Percentiles rank a stretch among this genome's conserved stretches.
Evolutionary conservation across 2,329 filamentous ascomycete genomes (phyloP).

Genomic region (Lasiodiplodia sp.): DNA sequence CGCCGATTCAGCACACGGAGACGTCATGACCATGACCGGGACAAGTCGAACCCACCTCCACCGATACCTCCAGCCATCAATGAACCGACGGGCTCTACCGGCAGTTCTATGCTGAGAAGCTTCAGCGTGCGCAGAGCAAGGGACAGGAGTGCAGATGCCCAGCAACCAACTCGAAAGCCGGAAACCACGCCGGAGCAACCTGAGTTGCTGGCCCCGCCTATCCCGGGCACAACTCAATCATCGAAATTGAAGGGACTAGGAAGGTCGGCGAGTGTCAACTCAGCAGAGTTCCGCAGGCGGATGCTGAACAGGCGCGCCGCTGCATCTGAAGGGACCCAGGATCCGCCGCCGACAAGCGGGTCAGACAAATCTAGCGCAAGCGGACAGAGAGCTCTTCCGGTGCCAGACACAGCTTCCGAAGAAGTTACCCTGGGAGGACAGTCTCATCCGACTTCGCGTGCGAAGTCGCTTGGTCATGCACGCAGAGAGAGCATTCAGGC

Average conservation of each 20-base stretch:
- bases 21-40: slow-evolving; percentile 66
- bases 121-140: slow-evolving; percentile 79
- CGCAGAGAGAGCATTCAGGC: slow-evolving; percentile 92
- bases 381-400: slow-evolving; percentile 55
- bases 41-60: slow-evolving; percentile 66
- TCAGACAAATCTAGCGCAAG: slow-evolving; percentile 74
- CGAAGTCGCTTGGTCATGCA: slow-evolving; percentile 89
- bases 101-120: slow-evolving; percentile 73
- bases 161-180: slow-evolving; percentile 55
- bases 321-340: slow-evolving; percentile 44
- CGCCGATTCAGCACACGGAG: slow-evolving; percentile 90
- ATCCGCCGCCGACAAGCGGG: slow-evolving; percentile 74
- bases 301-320: slow-evolving; percentile 62
- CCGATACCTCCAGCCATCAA: slow-evolving; percentile 82
- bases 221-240: slow-evolving; percentile 65
- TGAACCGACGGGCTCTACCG: slow-evolving; percentile 70
- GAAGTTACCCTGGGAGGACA: slow-evolving; percentile 47
- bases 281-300: slow-evolving; percentile 78
- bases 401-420: slow-evolving; percentile 59
- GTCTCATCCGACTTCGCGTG: slow-evolving; percentile 57
- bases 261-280: slow-evolving; percentile 90
- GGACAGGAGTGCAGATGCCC: slow-evolving; percentile 60
- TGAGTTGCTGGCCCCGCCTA: slow-evolving; percentile 75
- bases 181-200: slow-evolving; percentile 72
- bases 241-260: slow-evolving; percentile 73